A percentile compares a stretch with the other conserved stretches of the same genome.
Evolutionary conservation across 805 yeast species (phyloP).

Genomic region (Vanderwaltozyma yarrowii): DNA sequence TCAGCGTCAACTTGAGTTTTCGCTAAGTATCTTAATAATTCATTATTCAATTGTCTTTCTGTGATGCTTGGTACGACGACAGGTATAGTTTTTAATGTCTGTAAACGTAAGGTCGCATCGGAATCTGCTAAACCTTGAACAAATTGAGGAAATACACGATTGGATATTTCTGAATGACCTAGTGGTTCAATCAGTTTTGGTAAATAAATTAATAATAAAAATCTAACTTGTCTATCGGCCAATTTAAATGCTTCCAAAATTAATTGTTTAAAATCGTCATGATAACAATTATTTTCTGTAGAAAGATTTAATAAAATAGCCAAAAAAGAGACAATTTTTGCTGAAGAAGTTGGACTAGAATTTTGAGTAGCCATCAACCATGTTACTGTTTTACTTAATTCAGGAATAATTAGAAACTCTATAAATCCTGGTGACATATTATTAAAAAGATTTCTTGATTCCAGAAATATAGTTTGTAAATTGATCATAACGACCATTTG

Average conservation of each 20-base stretch:
- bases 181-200: constrained; percentile 43
- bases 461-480: constrained; percentile 27
- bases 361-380: constrained; percentile 6
- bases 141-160: constrained; percentile 54
- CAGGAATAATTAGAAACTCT: constrained; percentile 60
- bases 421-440: constrained; percentile 42
- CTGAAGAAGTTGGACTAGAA: constrained; percentile 20
- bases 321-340: constrained; percentile 27
- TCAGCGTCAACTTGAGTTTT: constrained; percentile 31
- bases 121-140: constrained; percentile 82
- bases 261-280: constrained; percentile 37
- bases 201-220: constrained; percentile 56
- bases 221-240: constrained; percentile 69
- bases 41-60: constrained; percentile 78
- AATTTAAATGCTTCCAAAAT: constrained; percentile 52
- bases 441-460: constrained; percentile 28
- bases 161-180: constrained; percentile 52
- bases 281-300: constrained; percentile 32
- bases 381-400: constrained; percentile 30
- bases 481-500: constrained; percentile 33
- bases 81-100: constrained; percentile 52
- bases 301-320: constrained; percentile 23
- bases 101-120: constrained; percentile 69
- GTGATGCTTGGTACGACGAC: constrained; percentile 52
- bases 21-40: constrained; percentile 69